phyloP scores from a whole-genome alignment of 805 yeast genomes.

The Schizosaccharomyces japonicus region DNA sequence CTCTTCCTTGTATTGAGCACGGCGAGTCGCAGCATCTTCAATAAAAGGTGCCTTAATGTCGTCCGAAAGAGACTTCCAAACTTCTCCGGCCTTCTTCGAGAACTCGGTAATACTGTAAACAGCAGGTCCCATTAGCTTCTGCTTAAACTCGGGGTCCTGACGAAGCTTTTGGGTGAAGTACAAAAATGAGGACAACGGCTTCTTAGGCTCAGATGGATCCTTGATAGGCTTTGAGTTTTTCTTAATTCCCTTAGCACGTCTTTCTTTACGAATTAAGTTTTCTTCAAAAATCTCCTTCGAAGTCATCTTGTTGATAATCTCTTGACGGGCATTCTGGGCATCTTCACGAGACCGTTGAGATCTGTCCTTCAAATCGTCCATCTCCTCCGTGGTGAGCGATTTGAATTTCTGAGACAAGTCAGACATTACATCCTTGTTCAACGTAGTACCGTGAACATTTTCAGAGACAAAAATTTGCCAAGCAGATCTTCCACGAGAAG shows the following conservation, averaged over 20 bases:
- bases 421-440: neutral
- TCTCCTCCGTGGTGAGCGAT: neutral
- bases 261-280: neutral
- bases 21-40: no score
- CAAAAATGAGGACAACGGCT: neutral
- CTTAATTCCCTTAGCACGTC: neutral
- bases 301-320: neutral
- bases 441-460: neutral
- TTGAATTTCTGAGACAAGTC: neutral
- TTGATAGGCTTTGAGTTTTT: neutral
- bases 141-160: no score
- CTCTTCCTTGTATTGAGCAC: no score
- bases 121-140: no score
- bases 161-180: no score
- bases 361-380: neutral
- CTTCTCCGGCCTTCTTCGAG: no score
- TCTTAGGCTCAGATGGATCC: neutral
- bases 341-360: neutral
- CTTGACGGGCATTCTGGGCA: neutral
- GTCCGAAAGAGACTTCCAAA: no score
- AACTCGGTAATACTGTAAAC: no score
- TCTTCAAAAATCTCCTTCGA: neutral
- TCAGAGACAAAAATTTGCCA: neutral
- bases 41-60: no score
- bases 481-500: neutral